Conservation (phyloP, 176 grass and related monocot genomes). For the Carex parvula region DNA sequence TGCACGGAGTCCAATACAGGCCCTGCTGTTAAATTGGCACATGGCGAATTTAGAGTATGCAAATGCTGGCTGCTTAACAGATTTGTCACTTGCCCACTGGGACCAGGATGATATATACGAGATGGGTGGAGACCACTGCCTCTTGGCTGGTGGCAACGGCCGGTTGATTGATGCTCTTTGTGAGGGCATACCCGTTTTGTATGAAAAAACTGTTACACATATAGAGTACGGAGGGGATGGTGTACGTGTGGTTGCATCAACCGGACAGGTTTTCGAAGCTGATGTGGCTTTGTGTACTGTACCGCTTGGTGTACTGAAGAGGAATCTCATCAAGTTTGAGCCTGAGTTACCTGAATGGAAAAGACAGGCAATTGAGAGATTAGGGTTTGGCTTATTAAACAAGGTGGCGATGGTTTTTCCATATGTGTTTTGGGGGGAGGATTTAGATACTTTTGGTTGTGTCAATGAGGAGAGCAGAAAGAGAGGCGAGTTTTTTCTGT, state of each 20-base stretch:
- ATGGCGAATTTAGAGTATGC: slow-evolving; percentile 91
- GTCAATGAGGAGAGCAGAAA: slow-evolving; percentile 72
- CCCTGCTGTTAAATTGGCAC: slow-evolving; percentile 84
- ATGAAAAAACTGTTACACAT: slow-evolving; percentile 59
- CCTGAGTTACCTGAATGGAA: slow-evolving; percentile 66
- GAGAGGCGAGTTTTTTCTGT: slow-evolving; percentile 88
- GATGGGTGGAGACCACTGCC: slow-evolving; percentile 95
- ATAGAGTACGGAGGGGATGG: slow-evolving; percentile 55
- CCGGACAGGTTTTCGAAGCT: slow-evolving; percentile 72
- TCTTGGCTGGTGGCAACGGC: slow-evolving; percentile 78
- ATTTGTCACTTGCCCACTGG: slow-evolving; percentile 79
- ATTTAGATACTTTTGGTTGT: slow-evolving; percentile 88
- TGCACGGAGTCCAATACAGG: slow-evolving; percentile 46
- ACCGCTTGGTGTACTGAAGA: slow-evolving; percentile 85
- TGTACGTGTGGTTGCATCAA: slow-evolving; percentile 49
- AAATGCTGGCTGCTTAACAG: slow-evolving; percentile 70
- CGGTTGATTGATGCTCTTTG: slow-evolving; percentile 59
- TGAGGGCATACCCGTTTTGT: slow-evolving; percentile 68
- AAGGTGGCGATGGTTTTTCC: slow-evolving; percentile 97
- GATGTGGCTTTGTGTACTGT: slow-evolving; percentile 82
- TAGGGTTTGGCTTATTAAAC: slow-evolving; percentile 88
- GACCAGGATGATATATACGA: slow-evolving; percentile 92
- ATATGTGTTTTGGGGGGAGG: slow-evolving; percentile 78
- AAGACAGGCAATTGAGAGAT: slow-evolving; percentile 54
- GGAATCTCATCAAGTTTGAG: slow-evolving; percentile 46